Evolutionary conservation across 1,284 basidiomycete genomes (phyloP).

Genomic region (Apiotrichum montevideense): DNA sequence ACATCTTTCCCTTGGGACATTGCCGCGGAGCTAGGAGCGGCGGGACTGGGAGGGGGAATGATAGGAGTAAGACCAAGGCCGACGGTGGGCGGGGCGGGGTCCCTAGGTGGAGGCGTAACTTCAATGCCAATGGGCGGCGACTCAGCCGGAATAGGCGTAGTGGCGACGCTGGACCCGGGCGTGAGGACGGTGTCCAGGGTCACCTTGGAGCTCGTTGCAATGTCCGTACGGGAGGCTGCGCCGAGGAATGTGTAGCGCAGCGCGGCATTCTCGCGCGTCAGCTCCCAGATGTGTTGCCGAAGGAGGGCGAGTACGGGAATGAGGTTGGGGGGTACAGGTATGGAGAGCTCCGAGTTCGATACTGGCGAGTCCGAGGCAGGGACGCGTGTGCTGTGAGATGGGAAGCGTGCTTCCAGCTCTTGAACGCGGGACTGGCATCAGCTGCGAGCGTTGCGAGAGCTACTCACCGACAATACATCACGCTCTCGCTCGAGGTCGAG

Average conservation of each 20-base stretch:
- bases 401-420: conserved; percentile 14
- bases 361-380: conserved; percentile 1
- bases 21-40: neutral
- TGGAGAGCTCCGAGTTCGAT: neutral
- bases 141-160: conserved; percentile 11
- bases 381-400: conserved; percentile 15
- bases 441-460: neutral
- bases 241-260: conserved; percentile 40
- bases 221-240: neutral
- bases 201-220: neutral
- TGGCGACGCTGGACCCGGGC: conserved; percentile 11
- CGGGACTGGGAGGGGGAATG: neutral
- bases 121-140: conserved; percentile 5
- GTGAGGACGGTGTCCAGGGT: neutral
- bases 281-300: conserved; percentile 31
- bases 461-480: conserved; percentile 26
- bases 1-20: conserved; percentile 1
- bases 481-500: conserved; percentile 33
- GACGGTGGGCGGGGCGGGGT: neutral
- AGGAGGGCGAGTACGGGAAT: conserved; percentile 31
- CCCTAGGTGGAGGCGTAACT: neutral
- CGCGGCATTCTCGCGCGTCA: conserved; percentile 40
- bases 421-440: conserved; percentile 19
- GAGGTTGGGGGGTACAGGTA: conserved; percentile 28
- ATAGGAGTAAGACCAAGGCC: neutral